Base-by-base conservation (phyloP, 805 yeast species). In the Helenozyma rhizophorensis region DNA sequence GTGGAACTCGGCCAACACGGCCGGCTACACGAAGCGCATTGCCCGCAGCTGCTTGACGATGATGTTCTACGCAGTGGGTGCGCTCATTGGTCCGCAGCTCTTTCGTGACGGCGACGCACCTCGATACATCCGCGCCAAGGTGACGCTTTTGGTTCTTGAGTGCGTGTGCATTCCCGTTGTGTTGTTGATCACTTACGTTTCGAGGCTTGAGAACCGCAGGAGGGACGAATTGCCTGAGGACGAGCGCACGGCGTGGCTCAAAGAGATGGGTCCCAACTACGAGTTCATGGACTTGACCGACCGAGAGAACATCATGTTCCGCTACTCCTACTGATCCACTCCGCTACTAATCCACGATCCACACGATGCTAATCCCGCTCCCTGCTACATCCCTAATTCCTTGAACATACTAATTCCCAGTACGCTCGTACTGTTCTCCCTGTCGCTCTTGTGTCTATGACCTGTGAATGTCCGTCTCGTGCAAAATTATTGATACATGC, bases 281-380 rank as follows among this genome's bases (percentile, higher is more conserved):
- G 66, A 72, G 45, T 73, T 72, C 51, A 54, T 65, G 45, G 87
- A 80, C 51, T 46, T 72, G 45, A 78, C 85, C 0, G 85, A 80
- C 49, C 58, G 65, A 10, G 72, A 78, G 47, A 80, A 80, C 43
- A 64, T 60, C 32, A 65, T 62, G 41, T 80, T 80, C 53, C 68
- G 83, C 48, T 80, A 79, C 49, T 55, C 68, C 6, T 70, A 63
- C 40, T 72, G 50, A 40, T 23, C 12, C n/a, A n/a, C n/a, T n/a
- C n/a, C n/a, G n/a, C n/a, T n/a, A n/a, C n/a, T n/a, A n/a, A n/a
- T n/a, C n/a, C n/a, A n/a, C n/a, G n/a, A n/a, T n/a, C n/a, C n/a
- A n/a, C n/a, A n/a, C n/a, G n/a, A n/a, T n/a, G n/a, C n/a, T n/a
- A n/a, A n/a, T n/a, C n/a, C n/a, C n/a, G n/a, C n/a, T n/a, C n/a